These are phyloP conservation scores for Aspergillus versicolor DNA, from an alignment of 2,329 filamentous ascomycete species.

Conservation along the genomic window DNA sequence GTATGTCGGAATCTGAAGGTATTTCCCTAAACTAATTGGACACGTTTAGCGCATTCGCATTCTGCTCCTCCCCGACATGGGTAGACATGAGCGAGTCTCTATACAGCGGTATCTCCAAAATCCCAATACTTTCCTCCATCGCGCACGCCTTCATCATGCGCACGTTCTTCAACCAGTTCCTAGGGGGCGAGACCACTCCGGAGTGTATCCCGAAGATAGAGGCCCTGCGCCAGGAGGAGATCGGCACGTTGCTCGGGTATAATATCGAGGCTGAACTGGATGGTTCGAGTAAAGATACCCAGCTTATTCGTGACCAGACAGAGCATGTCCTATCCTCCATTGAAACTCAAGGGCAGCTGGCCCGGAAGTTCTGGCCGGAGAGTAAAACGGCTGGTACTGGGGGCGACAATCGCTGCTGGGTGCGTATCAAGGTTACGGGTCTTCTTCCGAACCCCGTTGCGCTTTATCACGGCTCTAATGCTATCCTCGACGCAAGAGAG, in stretches of 20 bases:
- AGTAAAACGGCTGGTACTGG: not conserved
- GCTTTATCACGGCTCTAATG: conserved; percentile 4
- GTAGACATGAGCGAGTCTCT: conserved; percentile 4
- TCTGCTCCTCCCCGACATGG: conserved; percentile 8
- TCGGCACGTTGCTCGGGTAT: conserved; percentile 2
- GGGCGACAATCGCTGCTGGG: conserved; percentile 9
- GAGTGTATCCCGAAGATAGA: not conserved
- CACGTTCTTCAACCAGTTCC: not conserved
- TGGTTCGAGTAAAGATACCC: not conserved
- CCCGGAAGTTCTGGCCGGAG: not conserved
- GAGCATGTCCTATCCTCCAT: conserved; percentile 4
- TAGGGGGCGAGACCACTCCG: not conserved
- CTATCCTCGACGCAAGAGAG: not conserved
- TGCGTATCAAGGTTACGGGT: conserved; percentile 7
- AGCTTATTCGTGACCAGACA: not conserved
- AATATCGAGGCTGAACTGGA: conserved; percentile 9
- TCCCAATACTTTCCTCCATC: not conserved
- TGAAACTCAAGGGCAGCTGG: not conserved
- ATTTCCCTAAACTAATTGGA: not conserved
- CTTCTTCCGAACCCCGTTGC: conserved; percentile 1
- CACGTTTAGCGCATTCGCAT: not conserved
- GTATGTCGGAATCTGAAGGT: too few relatives aligned
- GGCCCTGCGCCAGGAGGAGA: not conserved
- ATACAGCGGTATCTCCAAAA: conserved; percentile 1
- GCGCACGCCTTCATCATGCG: not conserved